A percentile compares a stretch with the other conserved stretches of the same genome.
phyloP scores from a whole-genome alignment of 495 filamentous ascomycete genomes.

The Penicillium malachiteum region DNA sequence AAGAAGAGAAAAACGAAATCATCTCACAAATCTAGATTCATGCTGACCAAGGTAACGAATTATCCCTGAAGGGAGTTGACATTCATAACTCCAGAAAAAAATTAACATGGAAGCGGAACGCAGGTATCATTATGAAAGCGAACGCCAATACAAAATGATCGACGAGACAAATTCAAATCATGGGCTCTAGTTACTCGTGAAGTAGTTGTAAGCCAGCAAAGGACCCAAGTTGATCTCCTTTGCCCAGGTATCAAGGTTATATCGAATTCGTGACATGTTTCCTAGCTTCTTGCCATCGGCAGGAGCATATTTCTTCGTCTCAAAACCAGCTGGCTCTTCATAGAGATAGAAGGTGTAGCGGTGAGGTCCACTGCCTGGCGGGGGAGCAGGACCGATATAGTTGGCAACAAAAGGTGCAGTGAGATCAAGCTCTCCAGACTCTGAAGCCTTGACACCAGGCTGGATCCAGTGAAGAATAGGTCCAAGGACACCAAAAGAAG shows the following conservation, averaged over 20 bases:
- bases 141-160: too few relatives aligned
- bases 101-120: too few relatives aligned
- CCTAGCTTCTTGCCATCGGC: conserved; percentile 41
- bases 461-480: conserved; percentile 54
- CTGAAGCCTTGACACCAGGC: conserved; percentile 37
- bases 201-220: conserved; percentile 55
- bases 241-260: conserved; percentile 50
- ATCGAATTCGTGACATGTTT: conserved; percentile 45
- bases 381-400: conserved; percentile 53
- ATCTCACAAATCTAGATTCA: too few relatives aligned
- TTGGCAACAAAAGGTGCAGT: conserved; percentile 38
- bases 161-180: too few relatives aligned
- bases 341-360: conserved; percentile 59
- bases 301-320: conserved; percentile 43
- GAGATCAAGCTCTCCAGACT: conserved; percentile 14
- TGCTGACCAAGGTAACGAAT: too few relatives aligned
- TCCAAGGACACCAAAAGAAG: conserved; percentile 37
- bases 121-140: not conserved
- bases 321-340: conserved; percentile 53
- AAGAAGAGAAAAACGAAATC: too few relatives aligned
- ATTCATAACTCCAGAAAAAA: too few relatives aligned
- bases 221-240: conserved; percentile 46
- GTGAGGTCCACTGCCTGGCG: conserved; percentile 50
- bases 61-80: too few relatives aligned
- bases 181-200: conserved; percentile 36